phyloP scores from a whole-genome alignment of 192 early-diverging fungal genomes.

The Piromyces finnis region DNA sequence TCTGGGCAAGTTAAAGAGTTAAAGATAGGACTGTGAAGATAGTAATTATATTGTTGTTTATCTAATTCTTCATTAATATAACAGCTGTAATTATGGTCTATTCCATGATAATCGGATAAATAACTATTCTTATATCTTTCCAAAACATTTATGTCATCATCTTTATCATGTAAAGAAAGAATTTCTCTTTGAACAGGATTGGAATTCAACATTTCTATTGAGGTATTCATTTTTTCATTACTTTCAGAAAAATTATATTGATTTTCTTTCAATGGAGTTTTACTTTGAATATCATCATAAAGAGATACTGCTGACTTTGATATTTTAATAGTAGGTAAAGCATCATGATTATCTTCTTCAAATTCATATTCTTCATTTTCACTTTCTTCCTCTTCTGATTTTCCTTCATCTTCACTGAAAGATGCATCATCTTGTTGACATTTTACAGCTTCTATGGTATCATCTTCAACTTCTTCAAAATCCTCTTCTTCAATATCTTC shows the following conservation, averaged over 20 bases:
- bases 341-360: not conserved
- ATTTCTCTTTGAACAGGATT: not conserved
- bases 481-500: not conserved
- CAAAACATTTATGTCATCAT: not conserved
- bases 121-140: not conserved
- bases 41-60: not conserved
- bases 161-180: not conserved
- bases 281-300: not conserved
- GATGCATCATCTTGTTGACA: too few relatives aligned
- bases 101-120: not conserved
- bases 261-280: too few relatives aligned
- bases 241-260: too few relatives aligned
- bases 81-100: not conserved
- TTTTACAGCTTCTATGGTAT: too few relatives aligned
- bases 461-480: not conserved
- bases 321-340: not conserved
- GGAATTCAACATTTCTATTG: not conserved
- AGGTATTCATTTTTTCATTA: not conserved
- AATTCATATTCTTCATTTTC: not conserved
- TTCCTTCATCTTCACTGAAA: too few relatives aligned
- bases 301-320: not conserved
- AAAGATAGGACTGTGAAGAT: not conserved
- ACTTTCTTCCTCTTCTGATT: not conserved
- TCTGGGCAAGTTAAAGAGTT: not conserved
- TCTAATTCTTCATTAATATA: not conserved